These are phyloP conservation scores for Castanea mollissima DNA, from an alignment of 306 rosid species.

Conservation along the genomic window DNA sequence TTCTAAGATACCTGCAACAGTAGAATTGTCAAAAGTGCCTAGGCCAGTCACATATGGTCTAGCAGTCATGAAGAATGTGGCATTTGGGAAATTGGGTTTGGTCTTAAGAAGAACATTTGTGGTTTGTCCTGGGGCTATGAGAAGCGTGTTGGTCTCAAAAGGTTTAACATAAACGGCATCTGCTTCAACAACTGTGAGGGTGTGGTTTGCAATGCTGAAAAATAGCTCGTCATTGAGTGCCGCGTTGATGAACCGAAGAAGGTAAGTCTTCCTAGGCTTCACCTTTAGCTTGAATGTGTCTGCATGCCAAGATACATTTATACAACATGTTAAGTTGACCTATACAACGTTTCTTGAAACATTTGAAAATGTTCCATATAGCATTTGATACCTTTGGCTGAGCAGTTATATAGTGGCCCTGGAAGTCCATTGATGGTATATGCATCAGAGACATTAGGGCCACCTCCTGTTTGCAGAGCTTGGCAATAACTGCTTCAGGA, in stretches of 20 bases:
- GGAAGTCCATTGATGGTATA: constrained; percentile 76
- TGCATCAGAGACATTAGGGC: constrained; percentile 82
- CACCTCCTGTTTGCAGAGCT: constrained; percentile 67
- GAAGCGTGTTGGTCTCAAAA: constrained; percentile 42
- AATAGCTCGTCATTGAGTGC: constrained; percentile 67
- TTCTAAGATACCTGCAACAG: constrained; percentile 55
- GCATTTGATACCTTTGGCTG: constrained; percentile 50
- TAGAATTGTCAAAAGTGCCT: constrained; percentile 75
- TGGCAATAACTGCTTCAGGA: constrained; percentile 62
- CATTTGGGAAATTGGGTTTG: constrained; percentile 48
- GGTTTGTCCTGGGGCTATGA: constrained; percentile 68
- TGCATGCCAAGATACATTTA: constrained; percentile 16
- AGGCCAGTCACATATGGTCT: constrained; percentile 52
- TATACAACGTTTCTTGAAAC: background rate
- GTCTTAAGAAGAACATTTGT: constrained; percentile 59
- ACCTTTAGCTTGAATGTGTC: constrained; percentile 63
- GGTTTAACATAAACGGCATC: constrained; percentile 67
- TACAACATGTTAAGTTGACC: background rate
- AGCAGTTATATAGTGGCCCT: constrained; percentile 68
- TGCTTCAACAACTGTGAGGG: constrained; percentile 50
- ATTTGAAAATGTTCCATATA: background rate
- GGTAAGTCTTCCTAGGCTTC: constrained; percentile 52
- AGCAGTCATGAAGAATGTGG: constrained; percentile 60
- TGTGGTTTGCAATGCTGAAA: constrained; percentile 71
- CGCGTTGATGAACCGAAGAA: constrained; percentile 62